Base-by-base conservation (phyloP, 805 yeast genomes). In the Cyberlindnera subsufficiens region DNA sequence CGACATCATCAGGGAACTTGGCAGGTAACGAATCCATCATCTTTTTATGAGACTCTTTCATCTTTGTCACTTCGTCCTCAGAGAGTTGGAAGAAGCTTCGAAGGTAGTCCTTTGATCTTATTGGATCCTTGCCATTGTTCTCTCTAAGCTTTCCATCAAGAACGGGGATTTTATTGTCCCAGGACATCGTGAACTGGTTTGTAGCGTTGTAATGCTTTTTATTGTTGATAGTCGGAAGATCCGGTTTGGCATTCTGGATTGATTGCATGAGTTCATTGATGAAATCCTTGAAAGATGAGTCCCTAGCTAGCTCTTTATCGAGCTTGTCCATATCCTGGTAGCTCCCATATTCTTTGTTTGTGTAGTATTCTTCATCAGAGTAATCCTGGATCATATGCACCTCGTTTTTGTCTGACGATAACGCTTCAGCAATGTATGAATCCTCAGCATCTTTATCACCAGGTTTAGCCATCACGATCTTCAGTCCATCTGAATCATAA, bases 1-100 rank as follows among this genome's bases (percentile, higher is more conserved):
- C 47, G 10, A 73, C 46, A 3, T 53, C 49, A 36, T 64, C 71
- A 1, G 77, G 77, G 8, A 60, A 56, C 42, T 63, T 60, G 3
- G 66, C 61, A 0, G 77, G 77, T 27, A 72, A 54, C 32, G 63
- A 64, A 3, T 54, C 47, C 27, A 56, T 20, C 36, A 54, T 44
- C n/a, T 35, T 38, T 9, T 43, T 44, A 37, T 58, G 62, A 7
- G 58, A 49, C 1, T 40, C 33, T 30, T 50, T 50, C 17, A 58
- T 19, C 4, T 44, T 19, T 15, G 42, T 29, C 10, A 46, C 41
- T 35, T 56, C 62, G 4, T 38, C 30, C 1, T 43, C 49, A 2
- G 38, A 39, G 13, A 58, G 15, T 32, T 43, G 42, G 9, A 58
- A 31, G 33, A 45, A 58, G 2, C 50, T 43, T 5, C 45, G 33